Conservation (phyloP, 257 asterid genomes). For the Plectranthus barbatus region DNA sequence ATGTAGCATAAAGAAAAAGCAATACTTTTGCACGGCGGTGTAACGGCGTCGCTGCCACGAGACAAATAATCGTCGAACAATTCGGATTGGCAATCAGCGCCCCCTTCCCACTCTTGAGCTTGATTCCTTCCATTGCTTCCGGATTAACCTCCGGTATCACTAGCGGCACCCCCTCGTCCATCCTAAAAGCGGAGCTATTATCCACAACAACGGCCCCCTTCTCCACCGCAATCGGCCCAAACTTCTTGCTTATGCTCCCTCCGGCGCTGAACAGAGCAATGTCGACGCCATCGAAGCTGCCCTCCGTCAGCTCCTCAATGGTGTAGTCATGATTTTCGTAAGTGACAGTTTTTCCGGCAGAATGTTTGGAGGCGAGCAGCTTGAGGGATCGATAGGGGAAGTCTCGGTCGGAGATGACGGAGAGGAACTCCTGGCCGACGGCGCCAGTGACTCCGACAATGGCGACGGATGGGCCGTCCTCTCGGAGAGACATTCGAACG, state of each 20-base stretch:
- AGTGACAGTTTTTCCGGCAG: constrained; percentile 52
- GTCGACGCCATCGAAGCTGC: constrained; percentile 63
- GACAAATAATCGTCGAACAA: constrained; percentile 89
- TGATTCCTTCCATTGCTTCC: constrained; percentile 74
- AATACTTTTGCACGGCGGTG: constrained; percentile 78
- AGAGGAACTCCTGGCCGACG: constrained; percentile 89
- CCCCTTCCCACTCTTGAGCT: constrained; percentile 61
- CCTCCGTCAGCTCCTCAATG: constrained; percentile 53
- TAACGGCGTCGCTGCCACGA: constrained; percentile 91
- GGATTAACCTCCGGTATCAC: constrained; percentile 97
- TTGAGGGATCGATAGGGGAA: constrained; percentile 83
- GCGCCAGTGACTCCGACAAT: constrained; percentile 96
- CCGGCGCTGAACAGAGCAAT: constrained; percentile 92
- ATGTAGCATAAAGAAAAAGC: background rate
- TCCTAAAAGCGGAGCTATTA: constrained; percentile 95
- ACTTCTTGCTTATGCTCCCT: constrained; percentile 83
- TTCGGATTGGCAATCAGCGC: constrained; percentile 85
- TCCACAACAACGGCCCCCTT: constrained; percentile 83
- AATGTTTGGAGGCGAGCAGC: constrained; percentile 82
- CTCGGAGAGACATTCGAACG: constrained; percentile 72
- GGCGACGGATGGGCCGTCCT: constrained; percentile 80
- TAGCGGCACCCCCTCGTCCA: constrained; percentile 78
- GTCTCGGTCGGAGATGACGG: constrained; percentile 72
- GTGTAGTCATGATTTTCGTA: constrained; percentile 44
- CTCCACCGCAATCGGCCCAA: constrained; percentile 68